Base-by-base conservation (phyloP, 2,329 filamentous ascomycete genomes). In the Torrubiellomyces zombiae region DNA sequence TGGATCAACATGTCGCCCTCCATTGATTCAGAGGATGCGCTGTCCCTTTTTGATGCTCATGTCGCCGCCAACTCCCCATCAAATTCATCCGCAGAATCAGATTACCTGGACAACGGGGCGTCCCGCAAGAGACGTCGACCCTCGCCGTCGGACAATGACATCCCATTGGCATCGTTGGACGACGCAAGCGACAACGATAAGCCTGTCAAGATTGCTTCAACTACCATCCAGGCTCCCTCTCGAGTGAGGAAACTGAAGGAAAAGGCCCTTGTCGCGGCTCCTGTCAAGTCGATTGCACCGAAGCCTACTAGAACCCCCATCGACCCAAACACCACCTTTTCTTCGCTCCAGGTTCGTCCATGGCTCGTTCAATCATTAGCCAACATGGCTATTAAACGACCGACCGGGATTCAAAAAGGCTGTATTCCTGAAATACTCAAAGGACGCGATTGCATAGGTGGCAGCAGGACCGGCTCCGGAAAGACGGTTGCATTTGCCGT, bases 401-500 rank as follows among this genome's bases (percentile, higher is more conserved):
- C 89, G 0, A 98, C 89, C 0, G 76, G 77, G 10, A 95, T 98
- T 58, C 89, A 98, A 41, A 81, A 78, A 42, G 75, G 73, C 26
- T 92, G 81, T 45, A 95, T 98, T 42, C 85, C 86, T 2, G 78
- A 89, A 46, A 94, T 95, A 31, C 50, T 98, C 17, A 75, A 81
- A 38, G 89, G 89, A 5, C 67, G 79, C 39, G 85, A 98, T 53
- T 94, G 83, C 45, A 94, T 98, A 39, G 89, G 89, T 44, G 85
- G 85, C 18, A 92, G 81, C 44, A 67, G 83, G 33, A 98, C 89
- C 0, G 89, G 89, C 59, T 94, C 86, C 9, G 89, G 89, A 53
- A 98, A 98, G 58, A 98, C 89, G 4, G 75, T 95, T 21, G 85
- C 89, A 2, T 98, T 98, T 50, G 80, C 86, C 1, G 82, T 85